These are phyloP conservation scores for Lachnellula suecica DNA, from an alignment of 2,329 filamentous ascomycete genomes.

Conservation along the genomic window DNA sequence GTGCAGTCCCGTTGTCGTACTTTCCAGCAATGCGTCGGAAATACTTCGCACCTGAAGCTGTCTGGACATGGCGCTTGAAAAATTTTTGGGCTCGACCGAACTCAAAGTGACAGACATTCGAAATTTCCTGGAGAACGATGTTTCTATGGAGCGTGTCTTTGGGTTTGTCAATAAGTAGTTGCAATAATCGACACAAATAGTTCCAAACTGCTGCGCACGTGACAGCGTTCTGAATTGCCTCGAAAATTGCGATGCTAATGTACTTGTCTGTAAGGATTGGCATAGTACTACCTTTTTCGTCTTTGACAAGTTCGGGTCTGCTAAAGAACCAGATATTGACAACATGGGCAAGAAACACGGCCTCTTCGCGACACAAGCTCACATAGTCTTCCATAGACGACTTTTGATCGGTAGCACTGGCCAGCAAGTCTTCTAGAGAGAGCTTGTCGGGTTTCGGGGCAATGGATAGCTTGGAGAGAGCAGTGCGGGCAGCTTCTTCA, in stretches of 20 bases:
- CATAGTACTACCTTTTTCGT: slow-evolving; percentile 43
- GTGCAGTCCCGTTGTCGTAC: slow-evolving; percentile 36
- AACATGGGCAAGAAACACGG: slow-evolving; percentile 2
- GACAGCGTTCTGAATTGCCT: slow-evolving; percentile 33
- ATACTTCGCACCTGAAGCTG: slow-evolving; percentile 35
- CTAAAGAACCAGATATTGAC: slow-evolving; percentile 10
- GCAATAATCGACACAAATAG: slow-evolving; percentile 24
- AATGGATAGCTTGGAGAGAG: slow-evolving; percentile 36
- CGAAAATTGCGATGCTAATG: slow-evolving; percentile 42
- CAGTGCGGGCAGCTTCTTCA: slow-evolving; percentile 28
- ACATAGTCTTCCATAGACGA: slow-evolving; percentile 36
- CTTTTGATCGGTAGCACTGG: slow-evolving; percentile 35
- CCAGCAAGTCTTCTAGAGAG: slow-evolving; percentile 33
- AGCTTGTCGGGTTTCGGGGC: slow-evolving; percentile 27
- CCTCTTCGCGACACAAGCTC: slow-evolving; percentile 21
- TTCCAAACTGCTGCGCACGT: slow-evolving; percentile 9
- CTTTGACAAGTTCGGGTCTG: slow-evolving; percentile 37
- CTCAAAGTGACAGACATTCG: slow-evolving; percentile 45
- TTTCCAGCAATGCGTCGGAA: slow-evolving; percentile 41
- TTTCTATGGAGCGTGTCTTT: slow-evolving; percentile 32
- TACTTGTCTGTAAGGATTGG: slow-evolving; percentile 41
- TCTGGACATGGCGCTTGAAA: slow-evolving; percentile 42
- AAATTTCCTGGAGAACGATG: slow-evolving; percentile 45
- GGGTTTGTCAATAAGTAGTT: slow-evolving; percentile 28
- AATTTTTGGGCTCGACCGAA: slow-evolving; percentile 38